Evolutionary conservation across 2,329 filamentous ascomycete genomes (phyloP).

Genomic region (Fusarium sp.): DNA sequence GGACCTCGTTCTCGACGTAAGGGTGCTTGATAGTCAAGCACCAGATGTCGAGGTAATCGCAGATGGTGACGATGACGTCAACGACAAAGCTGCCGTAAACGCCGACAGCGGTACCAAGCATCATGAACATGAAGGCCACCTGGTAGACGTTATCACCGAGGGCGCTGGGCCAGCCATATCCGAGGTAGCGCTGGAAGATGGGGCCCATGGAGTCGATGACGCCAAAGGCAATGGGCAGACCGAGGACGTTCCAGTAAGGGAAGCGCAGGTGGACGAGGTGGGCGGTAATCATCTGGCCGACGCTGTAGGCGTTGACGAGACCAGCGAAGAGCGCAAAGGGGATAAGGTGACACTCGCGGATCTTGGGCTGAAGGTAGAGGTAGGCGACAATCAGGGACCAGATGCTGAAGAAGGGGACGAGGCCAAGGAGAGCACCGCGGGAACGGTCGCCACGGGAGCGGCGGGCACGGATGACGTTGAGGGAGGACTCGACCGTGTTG

Average conservation of each 20-base stretch:
- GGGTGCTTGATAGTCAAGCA: constrained; percentile 96
- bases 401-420: constrained; percentile 81
- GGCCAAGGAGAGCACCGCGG: constrained; percentile 81
- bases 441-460: constrained; percentile 78
- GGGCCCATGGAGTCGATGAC: constrained; percentile 86
- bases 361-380: constrained; percentile 84
- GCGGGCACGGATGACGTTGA: constrained; percentile 87
- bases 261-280: constrained; percentile 90
- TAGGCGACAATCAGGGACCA: constrained; percentile 85
- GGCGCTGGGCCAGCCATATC: constrained; percentile 81
- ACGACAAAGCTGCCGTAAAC: constrained; percentile 98
- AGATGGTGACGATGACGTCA: constrained; percentile 97
- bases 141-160: constrained; percentile 85
- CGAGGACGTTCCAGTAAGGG: constrained; percentile 89
- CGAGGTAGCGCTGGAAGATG: constrained; percentile 66
- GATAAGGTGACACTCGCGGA: constrained; percentile 84
- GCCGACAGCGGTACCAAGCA: constrained; percentile 84
- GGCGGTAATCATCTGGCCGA: constrained; percentile 95
- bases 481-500: constrained; percentile 83
- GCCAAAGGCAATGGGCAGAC: constrained; percentile 80
- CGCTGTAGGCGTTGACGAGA: constrained; percentile 92
- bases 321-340: constrained; percentile 92
- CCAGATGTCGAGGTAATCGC: constrained; percentile 98
- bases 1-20: constrained; percentile 57
- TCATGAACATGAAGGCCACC: constrained; percentile 89